A percentile compares a stretch with the other conserved stretches of the same genome.
phyloP scores from a whole-genome alignment of 2,329 filamentous ascomycete genomes.

The Trichoderma lentiforme region DNA sequence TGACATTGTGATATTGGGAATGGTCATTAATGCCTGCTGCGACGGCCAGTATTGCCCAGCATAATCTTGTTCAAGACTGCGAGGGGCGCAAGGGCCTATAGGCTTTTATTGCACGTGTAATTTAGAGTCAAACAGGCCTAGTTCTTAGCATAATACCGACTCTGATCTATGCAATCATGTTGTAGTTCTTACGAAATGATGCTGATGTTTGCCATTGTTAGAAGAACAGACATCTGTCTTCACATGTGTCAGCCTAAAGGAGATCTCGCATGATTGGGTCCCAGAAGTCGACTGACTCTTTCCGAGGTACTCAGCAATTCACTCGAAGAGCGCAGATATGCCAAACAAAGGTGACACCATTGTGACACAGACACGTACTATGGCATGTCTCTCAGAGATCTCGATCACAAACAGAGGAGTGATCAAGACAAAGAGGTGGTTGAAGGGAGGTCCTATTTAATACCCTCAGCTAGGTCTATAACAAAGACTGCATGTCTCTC shows the following conservation, averaged over 20 bases:
- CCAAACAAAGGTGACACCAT: background rate
- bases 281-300: background rate
- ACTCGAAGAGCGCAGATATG: background rate
- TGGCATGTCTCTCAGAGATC: background rate
- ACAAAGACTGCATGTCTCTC: background rate
- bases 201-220: background rate
- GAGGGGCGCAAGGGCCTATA: background rate
- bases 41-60: background rate
- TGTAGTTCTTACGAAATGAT: background rate
- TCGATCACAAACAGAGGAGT: background rate
- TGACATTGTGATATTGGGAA: background rate
- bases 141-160: background rate
- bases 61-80: background rate
- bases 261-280: background rate
- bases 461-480: background rate
- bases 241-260: background rate
- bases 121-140: background rate
- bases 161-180: background rate
- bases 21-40: background rate
- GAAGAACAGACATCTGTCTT: background rate
- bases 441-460: background rate
- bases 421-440: background rate
- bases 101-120: background rate
- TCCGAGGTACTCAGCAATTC: background rate
- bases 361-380: background rate